Base-by-base conservation (phyloP, 1,139 yeast genomes). In the Pichia sp. region DNA sequence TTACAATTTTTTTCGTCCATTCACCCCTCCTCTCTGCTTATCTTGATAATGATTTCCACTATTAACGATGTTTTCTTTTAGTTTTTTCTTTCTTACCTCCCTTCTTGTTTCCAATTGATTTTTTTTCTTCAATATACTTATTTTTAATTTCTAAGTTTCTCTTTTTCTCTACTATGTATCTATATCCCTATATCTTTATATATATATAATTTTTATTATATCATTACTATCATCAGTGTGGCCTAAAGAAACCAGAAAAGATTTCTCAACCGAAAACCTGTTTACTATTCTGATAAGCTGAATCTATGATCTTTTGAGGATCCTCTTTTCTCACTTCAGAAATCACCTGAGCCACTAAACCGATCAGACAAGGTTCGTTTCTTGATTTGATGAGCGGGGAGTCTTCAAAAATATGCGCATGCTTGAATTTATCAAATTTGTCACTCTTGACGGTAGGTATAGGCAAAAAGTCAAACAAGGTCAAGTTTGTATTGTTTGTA, bases 321-420 rank as follows among this genome's bases (percentile, higher is more conserved):
- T 82, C 74, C 7, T 76, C 78, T 42, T 78, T 76, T 16, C 57
- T 60, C 50, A 92, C 69, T 30, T 77, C 77, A 10, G 95, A 81
- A 61, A 93, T 76, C 9, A 89, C 85, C 61, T 85, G 81, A 0
- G 96, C 97, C 1, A 92, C 93, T 50, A 83, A 80, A 1, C 90
- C 90, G 54, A 93, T 83, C 50, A 81, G 78, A 50, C 95, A 91
- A 0, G 99, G 99, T 70, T 93, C 99, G 68, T 95, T 91, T 63
- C 99, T 77, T 1, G 95, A 85, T 61, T 87, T 86, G 47, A 93
- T 80, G 75, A 89, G 73, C 4, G 88, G 86, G 9, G 72, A 63
- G 1, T 80, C 67, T 0, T 79, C 78, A 34, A 57, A 53, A 5
- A 61, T 55, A 10, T 62, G 52, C 2, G 49, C 51, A 36, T 48